Evolutionary conservation across 2,329 filamentous ascomycete species (phyloP), one percentile per base, ranked within the genome.

Genomic region (Phyllosticta citrichinensis): DNA sequence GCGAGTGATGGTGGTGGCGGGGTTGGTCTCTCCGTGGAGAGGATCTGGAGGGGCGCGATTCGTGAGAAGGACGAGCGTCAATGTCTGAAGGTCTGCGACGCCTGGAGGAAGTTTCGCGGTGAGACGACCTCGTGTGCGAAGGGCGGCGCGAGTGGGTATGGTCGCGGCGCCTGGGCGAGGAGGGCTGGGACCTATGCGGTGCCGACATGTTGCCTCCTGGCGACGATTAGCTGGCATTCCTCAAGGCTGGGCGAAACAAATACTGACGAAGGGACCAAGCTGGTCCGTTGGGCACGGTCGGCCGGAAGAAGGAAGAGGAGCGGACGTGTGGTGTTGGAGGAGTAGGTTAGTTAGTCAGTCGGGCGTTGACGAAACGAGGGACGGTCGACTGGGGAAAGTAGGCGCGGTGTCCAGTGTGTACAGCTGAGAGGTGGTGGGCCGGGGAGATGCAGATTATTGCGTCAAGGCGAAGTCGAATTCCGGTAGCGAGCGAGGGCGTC

Each of bases 81-180:
- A 89, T 77, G 70, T 95, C 89, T 62, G 81, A 81, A 55, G 84
- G 83, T 62, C 82, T 82, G 66, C 87, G 85, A 65, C 87, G 85
- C 68, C 88, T 84, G 59, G 85, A 83, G 25, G 84, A 81, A 52
- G 87, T 87, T 65, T 86, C 84, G 67, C 87, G 82, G 73, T 89
- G 90, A 62, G 83, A 78, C 68, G 78, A 68, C 57, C 69, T 67
- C 47, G 35, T 51, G 55, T 55, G 53, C 14, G 58, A 57, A 19
- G 52, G 56, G 54, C 55, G 58, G 19, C 47, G 58, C 17, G 50
- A 56, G 25, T 57, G 55, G 19, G 24, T 27, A 12, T 56, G 58
- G 20, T 56, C 58, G 54, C 83, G 58, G 68, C 81, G 82, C 61
- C 61, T 60, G 80, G 55, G 80, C 64, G 85, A 81, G 66, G 81